Evolutionary conservation across 1,284 basidiomycete genomes (phyloP).

Genomic region (Irpex lacteus): DNA sequence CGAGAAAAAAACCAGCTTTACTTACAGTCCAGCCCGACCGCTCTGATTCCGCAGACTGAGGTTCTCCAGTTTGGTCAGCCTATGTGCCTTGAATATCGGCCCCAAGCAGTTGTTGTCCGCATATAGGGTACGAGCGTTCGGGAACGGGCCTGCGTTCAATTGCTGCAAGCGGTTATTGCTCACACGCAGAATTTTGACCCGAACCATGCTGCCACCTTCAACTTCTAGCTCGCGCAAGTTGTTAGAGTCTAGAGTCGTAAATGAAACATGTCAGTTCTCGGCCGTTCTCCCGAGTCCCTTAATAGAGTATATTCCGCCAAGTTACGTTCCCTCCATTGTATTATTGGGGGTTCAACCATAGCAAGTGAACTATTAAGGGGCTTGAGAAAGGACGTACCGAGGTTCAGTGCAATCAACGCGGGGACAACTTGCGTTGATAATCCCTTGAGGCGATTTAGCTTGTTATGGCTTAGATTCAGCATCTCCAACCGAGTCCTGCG

Average conservation of each 20-base stretch:
- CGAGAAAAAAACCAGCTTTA: constrained; percentile 20
- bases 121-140: constrained; percentile 86
- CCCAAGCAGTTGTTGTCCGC: constrained; percentile 84
- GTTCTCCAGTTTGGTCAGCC: constrained; percentile 78
- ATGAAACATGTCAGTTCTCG: constrained; percentile 1
- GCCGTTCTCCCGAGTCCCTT: background rate
- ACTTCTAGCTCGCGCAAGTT: constrained; percentile 46
- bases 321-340: no score
- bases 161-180: constrained; percentile 78
- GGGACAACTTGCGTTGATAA: constrained; percentile 51
- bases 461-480: constrained; percentile 82
- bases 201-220: constrained; percentile 53
- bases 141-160: constrained; percentile 68
- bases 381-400: constrained; percentile 55
- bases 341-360: no score
- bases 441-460: constrained; percentile 58
- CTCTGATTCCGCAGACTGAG: constrained; percentile 89
- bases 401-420: constrained; percentile 69
- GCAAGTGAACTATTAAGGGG: background rate
- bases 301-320: no score
- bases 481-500: constrained; percentile 78
- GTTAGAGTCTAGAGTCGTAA: constrained; percentile 66
- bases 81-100: constrained; percentile 49
- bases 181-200: constrained; percentile 80
- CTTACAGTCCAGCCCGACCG: constrained; percentile 65